Base-by-base conservation (phyloP, 108 stramenopile genomes). In the Schizochytrium sp. region DNA sequence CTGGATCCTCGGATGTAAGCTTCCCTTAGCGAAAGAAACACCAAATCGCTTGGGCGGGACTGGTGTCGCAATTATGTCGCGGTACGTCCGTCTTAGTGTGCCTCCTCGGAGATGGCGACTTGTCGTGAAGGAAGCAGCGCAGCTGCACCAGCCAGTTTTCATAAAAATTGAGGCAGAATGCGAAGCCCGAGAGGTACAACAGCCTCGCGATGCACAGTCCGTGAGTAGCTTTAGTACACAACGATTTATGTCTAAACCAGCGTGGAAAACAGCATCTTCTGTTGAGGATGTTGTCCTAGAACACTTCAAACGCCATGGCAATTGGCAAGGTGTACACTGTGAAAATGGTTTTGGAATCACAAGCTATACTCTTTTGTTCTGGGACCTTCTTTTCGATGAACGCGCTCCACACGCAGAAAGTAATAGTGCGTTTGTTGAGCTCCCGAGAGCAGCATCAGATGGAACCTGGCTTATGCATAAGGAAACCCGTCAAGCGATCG, bases 311-410 rank as follows among this genome's bases (percentile, higher is more conserved):
- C 64, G 64, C 7, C 64, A 69, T 3, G 64, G 64, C 64, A 44
- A 38, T 7, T 83, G 76, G 76, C 38, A n/a, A 1, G 76, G 76
- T 7, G 40, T 55, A 55, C 76, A 83, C 47, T 83, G 47, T 40
- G 76, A 83, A 28, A 83, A 83, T 53, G 76, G 76, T 19, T 83
- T 83, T 40, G 47, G 47, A 13, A 55, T 49, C 40, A 83, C 76
- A 0, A 53, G 28, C 1, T 49, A 55, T 38, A 83, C 53, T 47
- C 53, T 83, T 10, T 5, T 83, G 1, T 55, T 83, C 28, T 83
- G 76, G 76, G 76, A 83, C 53, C 10, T 83, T 40, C n/a, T 83
- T 53, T 83, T 83, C 53, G 76, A 83, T 55, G n/a, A 38, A n/a
- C 2, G 55, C 47, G 50, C 50, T 53, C 47, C 47, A 3, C 47